Evolutionary conservation across 805 yeast species (phyloP).

Genomic region (Saccharomycopsis fodiens): DNA sequence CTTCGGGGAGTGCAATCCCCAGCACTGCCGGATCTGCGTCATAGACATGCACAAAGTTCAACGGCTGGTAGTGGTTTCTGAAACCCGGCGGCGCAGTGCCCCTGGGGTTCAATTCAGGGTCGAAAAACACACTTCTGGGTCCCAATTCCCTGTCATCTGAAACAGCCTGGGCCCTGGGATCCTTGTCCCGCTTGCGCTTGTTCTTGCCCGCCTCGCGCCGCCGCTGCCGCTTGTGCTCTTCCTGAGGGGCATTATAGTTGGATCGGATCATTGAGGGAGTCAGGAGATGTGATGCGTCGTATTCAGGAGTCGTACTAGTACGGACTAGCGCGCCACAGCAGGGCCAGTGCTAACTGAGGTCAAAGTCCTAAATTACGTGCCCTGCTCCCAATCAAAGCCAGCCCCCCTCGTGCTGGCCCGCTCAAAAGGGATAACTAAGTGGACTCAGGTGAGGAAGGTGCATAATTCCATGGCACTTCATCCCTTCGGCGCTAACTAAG

Average conservation of each 20-base stretch:
- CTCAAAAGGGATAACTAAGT: no score
- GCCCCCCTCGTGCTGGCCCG: no score
- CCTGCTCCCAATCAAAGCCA: no score
- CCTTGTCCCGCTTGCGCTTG: slow-evolving; percentile 2
- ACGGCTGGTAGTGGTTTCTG: slow-evolving; percentile 16
- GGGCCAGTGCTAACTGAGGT: no score
- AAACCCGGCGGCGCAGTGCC: slow-evolving; percentile 17
- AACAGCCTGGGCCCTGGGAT: not conserved
- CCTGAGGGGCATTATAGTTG: slow-evolving; percentile 1
- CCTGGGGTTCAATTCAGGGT: slow-evolving; percentile 19
- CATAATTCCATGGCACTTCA: no score
- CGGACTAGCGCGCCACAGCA: no score
- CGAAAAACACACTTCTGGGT: slow-evolving; percentile 18
- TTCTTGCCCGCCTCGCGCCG: slow-evolving; percentile 2
- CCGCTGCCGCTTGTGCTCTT: slow-evolving; percentile 8
- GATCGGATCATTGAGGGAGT: slow-evolving; percentile 2
- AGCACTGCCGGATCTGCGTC: not conserved
- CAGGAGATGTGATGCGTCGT: no score
- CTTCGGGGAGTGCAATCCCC: slow-evolving; percentile 16
- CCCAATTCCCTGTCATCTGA: slow-evolving; percentile 5
- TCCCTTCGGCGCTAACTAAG: no score
- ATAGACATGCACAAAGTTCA: slow-evolving; percentile 8
- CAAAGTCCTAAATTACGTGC: no score
- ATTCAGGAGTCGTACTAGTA: no score
- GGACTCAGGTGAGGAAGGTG: no score